Conservation (phyloP, 805 yeast genomes). For the Candida maesae region DNA sequence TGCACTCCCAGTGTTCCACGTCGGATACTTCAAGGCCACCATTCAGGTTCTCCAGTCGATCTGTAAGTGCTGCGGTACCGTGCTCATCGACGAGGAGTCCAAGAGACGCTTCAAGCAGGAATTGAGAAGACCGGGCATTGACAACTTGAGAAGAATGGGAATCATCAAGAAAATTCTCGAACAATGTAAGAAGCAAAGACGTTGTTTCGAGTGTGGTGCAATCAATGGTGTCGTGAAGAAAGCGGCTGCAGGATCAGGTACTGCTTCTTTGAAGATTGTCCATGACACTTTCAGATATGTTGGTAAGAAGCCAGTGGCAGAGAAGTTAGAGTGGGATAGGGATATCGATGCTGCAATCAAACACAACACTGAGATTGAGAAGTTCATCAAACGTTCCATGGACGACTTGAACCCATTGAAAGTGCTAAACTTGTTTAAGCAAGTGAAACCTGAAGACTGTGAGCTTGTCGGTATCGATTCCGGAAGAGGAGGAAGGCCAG, state of each 20-base stretch:
- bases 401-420: slow-evolving; percentile 94
- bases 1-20: slow-evolving; percentile 95
- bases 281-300: slow-evolving; percentile 96
- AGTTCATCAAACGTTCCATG: slow-evolving; percentile 78
- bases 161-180: slow-evolving; percentile 77
- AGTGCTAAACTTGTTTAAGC: slow-evolving; percentile 82
- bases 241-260: slow-evolving; percentile 87
- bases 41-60: slow-evolving; percentile 84
- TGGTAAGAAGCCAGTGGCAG: slow-evolving; percentile 84
- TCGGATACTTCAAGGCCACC: slow-evolving; percentile 92
- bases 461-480: slow-evolving; percentile 90
- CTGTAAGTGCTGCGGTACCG: slow-evolving; percentile 83
- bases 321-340: slow-evolving; percentile 80
- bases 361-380: slow-evolving; percentile 83
- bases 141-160: slow-evolving; percentile 89
- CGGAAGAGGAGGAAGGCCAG: slow-evolving; percentile 87
- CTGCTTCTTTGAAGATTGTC: slow-evolving; percentile 90
- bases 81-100: slow-evolving; percentile 68
- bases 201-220: slow-evolving; percentile 83
- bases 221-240: slow-evolving; percentile 96
- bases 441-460: slow-evolving; percentile 81
- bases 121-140: slow-evolving; percentile 81
- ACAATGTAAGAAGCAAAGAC: slow-evolving; percentile 92
- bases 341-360: slow-evolving; percentile 74
- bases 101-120: slow-evolving; percentile 72